phyloP scores from a whole-genome alignment of 805 yeast genomes.

The Spencermartinsiella europaea region DNA sequence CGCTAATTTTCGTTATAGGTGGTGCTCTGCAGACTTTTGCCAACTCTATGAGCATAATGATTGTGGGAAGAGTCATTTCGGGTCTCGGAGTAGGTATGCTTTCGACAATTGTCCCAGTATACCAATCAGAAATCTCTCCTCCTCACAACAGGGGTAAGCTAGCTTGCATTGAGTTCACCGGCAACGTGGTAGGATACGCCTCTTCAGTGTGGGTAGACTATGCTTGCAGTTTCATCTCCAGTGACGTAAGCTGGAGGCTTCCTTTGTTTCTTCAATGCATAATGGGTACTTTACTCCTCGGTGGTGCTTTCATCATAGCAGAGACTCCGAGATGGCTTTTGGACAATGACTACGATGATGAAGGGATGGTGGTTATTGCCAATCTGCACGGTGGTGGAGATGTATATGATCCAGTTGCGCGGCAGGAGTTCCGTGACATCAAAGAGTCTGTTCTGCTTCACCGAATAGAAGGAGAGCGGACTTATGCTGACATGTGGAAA shows the following conservation, averaged over 20 bases:
- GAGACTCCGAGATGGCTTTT: conserved; percentile 90
- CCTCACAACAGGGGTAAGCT: conserved; percentile 78
- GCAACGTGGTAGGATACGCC: conserved; percentile 77
- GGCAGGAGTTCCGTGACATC: conserved; percentile 69
- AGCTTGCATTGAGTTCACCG: conserved; percentile 85
- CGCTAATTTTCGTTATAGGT: conserved; percentile 35
- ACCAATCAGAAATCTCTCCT: conserved; percentile 85
- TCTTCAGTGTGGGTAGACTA: conserved; percentile 87
- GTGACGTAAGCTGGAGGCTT: conserved; percentile 67
- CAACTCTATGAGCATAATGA: conserved; percentile 38
- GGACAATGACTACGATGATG: conserved; percentile 70
- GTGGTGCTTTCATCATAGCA: conserved; percentile 74
- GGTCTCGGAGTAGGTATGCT: conserved; percentile 84
- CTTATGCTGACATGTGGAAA: conserved; percentile 69
- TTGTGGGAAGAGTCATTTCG: conserved; percentile 48
- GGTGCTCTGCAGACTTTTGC: conserved; percentile 27
- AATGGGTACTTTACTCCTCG: conserved; percentile 60
- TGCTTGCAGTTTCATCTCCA: conserved; percentile 57
- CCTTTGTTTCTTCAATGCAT: conserved; percentile 73
- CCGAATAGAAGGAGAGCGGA: conserved; percentile 73
- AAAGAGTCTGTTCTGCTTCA: conserved; percentile 74
- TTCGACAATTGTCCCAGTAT: conserved; percentile 80
- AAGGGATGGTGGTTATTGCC: conserved; percentile 80
- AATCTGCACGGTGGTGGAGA: conserved; percentile 78
- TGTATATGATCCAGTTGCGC: conserved; percentile 62